Evolutionary conservation across 1,284 basidiomycete genomes (phyloP), one percentile per base, ranked within the genome.

Genomic region (Boletus albobrunnescens): DNA sequence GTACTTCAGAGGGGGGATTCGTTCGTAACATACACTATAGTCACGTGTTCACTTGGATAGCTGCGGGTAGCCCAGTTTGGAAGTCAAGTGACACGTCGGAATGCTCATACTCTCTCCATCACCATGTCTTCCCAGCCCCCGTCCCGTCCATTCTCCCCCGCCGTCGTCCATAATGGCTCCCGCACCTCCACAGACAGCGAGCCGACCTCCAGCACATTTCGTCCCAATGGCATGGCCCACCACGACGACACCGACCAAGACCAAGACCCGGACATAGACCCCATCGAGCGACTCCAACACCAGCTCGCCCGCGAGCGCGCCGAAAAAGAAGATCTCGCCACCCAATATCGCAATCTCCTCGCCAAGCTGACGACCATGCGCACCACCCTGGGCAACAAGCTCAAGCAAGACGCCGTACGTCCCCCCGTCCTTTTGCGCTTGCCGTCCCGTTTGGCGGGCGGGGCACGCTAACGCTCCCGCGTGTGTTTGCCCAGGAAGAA

Each of bases 341-440:
- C 81, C 17, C 93, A 98, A 65, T 96, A 99, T 69, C 81, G 82
- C 45, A 86, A 81, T 50, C 76, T 99, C 32, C 76, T 99, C 6
- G 81, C 83, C 38, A 98, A 94, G 70, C 74, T 99, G 40, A 93
- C 91, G 3, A 81, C 85, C 28, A 98, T 99, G 94, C 81, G 94
- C 13, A 90, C 84, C 23, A 91, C 91, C 5, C 76, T 99, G 22
- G 94, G 94, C 32, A 94, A 94, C 61, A 95, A 98, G 67, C 74
- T 99, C 47, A 84, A 89, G 65, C 91, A 96, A 67, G 96, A 99
- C 71, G 95, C 96, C 56, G 94, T 96, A 71, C 65, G 91, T 82
- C 3, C 12, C 23, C 16, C n/a, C n/a, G n/a, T n/a, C n/a, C n/a
- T n/a, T n/a, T n/a, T n/a, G n/a, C n/a, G n/a, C n/a, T n/a, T n/a